Evolutionary conservation across 2,329 filamentous ascomycete species (phyloP), one percentile per base, ranked within the genome.

Genomic region (Conoideocrella luteorostrata): DNA sequence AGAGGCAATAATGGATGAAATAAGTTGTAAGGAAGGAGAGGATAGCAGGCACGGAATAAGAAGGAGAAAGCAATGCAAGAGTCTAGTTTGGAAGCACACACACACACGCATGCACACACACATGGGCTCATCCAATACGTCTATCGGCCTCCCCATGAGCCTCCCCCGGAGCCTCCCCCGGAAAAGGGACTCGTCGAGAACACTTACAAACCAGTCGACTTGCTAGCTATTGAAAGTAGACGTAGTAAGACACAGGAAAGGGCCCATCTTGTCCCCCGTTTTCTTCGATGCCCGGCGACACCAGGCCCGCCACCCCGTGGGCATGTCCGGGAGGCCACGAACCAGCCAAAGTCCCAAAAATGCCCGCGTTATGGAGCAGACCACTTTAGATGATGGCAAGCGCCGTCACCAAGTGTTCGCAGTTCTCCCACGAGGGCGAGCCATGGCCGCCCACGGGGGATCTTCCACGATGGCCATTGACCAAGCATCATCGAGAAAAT

Each of bases 401-500:
- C n/a, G 26, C 38, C 28, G 26, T 33, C 26, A 32, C n/a, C n/a
- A 32, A 30, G n/a, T 22, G 15, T 22, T 40, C 17, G 26, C 5
- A 4, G 11, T 4, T 17, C n/a, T 26, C 36, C 22, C 22, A 33
- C 38, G 38, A 32, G 38, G 38, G 17, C 28, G n/a, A 20, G 18
- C 26, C 29, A 41, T 40, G 40, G 15, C 41, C 24, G n/a, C 33
- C 22, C 23, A 41, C 40, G 32, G 47, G 21, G 30, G 34, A 30
- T 21, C 37, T 35, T 43, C 29, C 39, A 45, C 15, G 48, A 22
- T 32, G 23, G 34, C 49, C 45, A 59, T 65, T 60, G 63, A 65
- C 64, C 64, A 67, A 66, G 64, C 64, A 67, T 62, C 62, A 64
- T 66, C 59, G 56, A 67, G 63, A 55, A 64, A 63, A 60, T 63